Base-by-base conservation (phyloP, 768 basidiomycete genomes). In the Pholiota molesta region DNA sequence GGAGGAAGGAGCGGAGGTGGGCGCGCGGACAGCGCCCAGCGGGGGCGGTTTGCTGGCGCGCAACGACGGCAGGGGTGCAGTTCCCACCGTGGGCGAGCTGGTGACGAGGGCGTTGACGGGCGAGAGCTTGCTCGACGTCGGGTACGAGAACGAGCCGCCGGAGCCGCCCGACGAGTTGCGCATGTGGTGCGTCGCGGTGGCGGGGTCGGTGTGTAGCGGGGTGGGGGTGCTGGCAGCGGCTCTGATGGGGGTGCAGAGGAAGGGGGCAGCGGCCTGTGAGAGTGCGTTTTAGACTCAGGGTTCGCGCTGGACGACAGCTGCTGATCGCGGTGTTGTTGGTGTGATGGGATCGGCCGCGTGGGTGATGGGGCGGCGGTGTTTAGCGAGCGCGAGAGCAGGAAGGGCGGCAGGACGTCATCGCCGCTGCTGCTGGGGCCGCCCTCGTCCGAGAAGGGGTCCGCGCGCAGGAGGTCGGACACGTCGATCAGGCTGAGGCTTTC, bases 401-500 rank as follows among this genome's bases (percentile, higher is more conserved):
- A 29, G 17, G 57, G 47, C 19, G 47, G 47, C 19, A 58, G 40
- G 21, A 44, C 21, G 10, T 49, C 44, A 10, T 23, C 19, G 14
- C 19, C n/a, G n/a, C n/a, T 21, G 19, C 44, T 21, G 17, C 23
- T 13, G n/a, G 23, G n/a, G 7, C 19, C 33, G 13, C 16, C 45
- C 44, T 37, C 45, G 28, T 49, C 57, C 8, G 56, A n/a, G 28
- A 21, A 16, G n/a, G 33, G 45, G 13, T 19, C 47, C 2, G 57
- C 57, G 26, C 57, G 40, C 33, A 58, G 3, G 33, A 58, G 37
- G 21, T 58, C 57, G 17, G 31, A 5, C 2, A 58, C 57, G 23
- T 58, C 57, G 47, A 58, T 58, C n/a, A 49, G 28, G 47, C 45
- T 49, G 11, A 58, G n/a, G 16, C 57, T 58, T 19, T 58, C 57